Evolutionary conservation across 2,329 filamentous ascomycete species (phyloP).

Genomic region (Fusarium lateritium): DNA sequence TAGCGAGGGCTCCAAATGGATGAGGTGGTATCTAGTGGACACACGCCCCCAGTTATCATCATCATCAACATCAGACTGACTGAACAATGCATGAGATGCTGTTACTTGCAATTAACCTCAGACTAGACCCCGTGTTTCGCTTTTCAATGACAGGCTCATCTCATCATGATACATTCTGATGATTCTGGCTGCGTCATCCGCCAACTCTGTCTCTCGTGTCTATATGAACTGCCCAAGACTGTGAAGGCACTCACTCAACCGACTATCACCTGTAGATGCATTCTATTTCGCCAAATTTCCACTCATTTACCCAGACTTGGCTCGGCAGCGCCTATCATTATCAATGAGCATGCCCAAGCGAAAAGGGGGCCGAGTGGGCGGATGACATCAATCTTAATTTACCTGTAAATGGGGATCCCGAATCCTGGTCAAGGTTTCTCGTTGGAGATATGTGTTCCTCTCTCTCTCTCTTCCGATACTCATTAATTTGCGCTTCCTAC

Average conservation of each 20-base stretch:
- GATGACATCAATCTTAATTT: conserved; percentile 51
- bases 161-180: conserved; percentile 10
- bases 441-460: neutral
- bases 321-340: conserved; percentile 46
- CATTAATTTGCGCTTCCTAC: neutral
- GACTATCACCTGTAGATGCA: neutral
- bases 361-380: conserved; percentile 44
- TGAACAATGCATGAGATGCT: conserved; percentile 18
- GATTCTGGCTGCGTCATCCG: conserved; percentile 6
- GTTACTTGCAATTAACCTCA: conserved; percentile 27
- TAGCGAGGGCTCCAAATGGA: conserved; percentile 3
- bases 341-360: conserved; percentile 36
- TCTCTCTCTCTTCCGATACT: conserved; percentile 1
- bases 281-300: conserved; percentile 37
- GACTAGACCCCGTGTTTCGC: conserved; percentile 16
- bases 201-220: neutral
- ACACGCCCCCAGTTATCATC: conserved; percentile 15
- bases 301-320: conserved; percentile 39
- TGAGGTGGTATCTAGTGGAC: conserved; percentile 24
- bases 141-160: conserved; percentile 4
- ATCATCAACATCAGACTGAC: conserved; percentile 23
- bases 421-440: conserved; percentile 8
- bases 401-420: conserved; percentile 24
- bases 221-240: neutral
- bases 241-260: too few relatives aligned